phyloP scores from a whole-genome alignment of 1,284 basidiomycete genomes.

The Spongispora temasekensis region DNA sequence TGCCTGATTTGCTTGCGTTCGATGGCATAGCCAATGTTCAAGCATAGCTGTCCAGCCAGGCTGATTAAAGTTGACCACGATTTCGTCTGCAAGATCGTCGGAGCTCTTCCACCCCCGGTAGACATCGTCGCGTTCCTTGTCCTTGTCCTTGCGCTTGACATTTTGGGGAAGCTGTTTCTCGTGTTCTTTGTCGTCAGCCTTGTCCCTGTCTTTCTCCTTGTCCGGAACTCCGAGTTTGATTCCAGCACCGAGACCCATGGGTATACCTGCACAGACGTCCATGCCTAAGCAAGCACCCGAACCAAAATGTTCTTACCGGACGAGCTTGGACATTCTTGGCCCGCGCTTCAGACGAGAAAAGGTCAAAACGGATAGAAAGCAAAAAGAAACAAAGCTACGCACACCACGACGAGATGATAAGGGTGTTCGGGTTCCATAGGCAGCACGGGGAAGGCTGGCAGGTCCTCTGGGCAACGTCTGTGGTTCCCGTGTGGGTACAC shows the following conservation, averaged over 20 bases:
- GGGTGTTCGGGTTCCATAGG: conserved; percentile 60
- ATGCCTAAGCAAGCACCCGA: conserved; percentile 2
- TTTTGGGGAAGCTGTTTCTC: conserved; percentile 32
- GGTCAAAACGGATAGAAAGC: conserved; percentile 13
- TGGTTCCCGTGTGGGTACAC: conserved; percentile 53
- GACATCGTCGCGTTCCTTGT: conserved; percentile 36
- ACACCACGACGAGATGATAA: conserved; percentile 82
- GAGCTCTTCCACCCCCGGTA: conserved; percentile 35
- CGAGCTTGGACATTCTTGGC: conserved; percentile 79
- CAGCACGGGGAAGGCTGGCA: conserved; percentile 49
- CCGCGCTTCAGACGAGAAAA: conserved; percentile 52
- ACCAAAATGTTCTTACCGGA: conserved; percentile 47
- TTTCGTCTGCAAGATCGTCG: conserved; percentile 39
- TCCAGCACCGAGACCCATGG: conserved; percentile 75
- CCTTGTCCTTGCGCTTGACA: conserved; percentile 36
- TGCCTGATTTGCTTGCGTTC: conserved; percentile 33
- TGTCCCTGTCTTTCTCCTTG: conserved; percentile 51
- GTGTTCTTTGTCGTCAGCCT: conserved; percentile 39
- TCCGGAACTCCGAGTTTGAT: conserved; percentile 57
- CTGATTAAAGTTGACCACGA: conserved; percentile 30
- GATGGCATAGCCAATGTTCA: conserved; percentile 71
- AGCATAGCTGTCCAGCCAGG: conserved; percentile 72
- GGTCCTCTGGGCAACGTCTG: conserved; percentile 26
- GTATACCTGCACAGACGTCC: conserved; percentile 51
- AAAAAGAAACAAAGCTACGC: conserved; percentile 31